Evolutionary conservation across 768 basidiomycete species (phyloP).

Genomic region (Tulasnella sp.): DNA sequence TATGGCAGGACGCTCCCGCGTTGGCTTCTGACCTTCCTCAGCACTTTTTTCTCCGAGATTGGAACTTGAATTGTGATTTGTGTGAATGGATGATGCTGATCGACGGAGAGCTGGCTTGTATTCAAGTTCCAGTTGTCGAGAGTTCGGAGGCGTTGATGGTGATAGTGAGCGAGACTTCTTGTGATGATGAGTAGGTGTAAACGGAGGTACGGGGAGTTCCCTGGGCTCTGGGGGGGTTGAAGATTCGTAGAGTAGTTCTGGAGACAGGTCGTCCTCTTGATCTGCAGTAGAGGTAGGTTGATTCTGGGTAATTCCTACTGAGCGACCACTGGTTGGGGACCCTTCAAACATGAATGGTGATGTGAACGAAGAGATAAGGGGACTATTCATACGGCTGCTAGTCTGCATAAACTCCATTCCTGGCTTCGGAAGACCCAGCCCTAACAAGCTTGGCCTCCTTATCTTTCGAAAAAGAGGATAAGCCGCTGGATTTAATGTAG

Average conservation of each 20-base stretch:
- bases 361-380: conserved; percentile 9
- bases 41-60: no score
- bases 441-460: conserved; percentile 14
- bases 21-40: no score
- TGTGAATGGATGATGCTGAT: not conserved
- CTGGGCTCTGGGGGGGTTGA: not conserved
- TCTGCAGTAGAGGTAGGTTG: not conserved
- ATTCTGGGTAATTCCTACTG: not conserved
- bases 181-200: not conserved
- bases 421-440: conserved; percentile 2
- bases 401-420: not conserved
- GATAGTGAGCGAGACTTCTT: conserved; percentile 1
- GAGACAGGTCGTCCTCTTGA: not conserved
- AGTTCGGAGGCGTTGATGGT: not conserved
- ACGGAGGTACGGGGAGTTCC: not conserved
- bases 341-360: conserved; percentile 10
- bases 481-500: not conserved
- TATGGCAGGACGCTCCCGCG: not conserved
- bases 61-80: not conserved
- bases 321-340: not conserved
- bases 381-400: conserved; percentile 9
- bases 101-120: not conserved
- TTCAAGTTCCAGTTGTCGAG: not conserved
- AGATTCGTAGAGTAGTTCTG: not conserved
- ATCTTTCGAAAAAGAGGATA: conserved; percentile 16